A percentile compares a stretch with the other conserved stretches of the same genome.
phyloP scores from a whole-genome alignment of 371 early-diverging fungal species.

The Mucor lusitanicus region DNA sequence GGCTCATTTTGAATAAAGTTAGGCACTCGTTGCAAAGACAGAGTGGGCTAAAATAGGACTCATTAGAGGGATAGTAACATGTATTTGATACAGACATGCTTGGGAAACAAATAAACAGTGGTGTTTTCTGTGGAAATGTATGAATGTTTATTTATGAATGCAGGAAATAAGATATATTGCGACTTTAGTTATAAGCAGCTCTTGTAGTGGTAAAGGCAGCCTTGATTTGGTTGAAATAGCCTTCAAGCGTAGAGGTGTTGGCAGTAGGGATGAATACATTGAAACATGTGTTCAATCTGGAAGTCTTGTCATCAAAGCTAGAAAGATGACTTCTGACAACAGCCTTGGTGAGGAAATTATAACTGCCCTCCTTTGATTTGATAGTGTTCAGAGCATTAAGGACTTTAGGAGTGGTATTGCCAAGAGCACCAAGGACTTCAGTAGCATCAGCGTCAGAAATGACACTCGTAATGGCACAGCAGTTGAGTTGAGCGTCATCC shows the following conservation, averaged over 20 bases:
- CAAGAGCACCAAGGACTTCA: neutral
- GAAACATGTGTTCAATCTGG: conserved; percentile 2
- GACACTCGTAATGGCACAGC: conserved; percentile 5
- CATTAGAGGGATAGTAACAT: no score
- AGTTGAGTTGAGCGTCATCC: neutral
- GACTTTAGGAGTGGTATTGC: neutral
- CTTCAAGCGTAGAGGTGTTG: neutral
- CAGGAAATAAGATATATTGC: neutral
- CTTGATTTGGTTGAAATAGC: neutral
- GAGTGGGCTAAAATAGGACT: no score
- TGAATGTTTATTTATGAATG: neutral
- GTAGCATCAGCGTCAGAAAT: conserved; percentile 7
- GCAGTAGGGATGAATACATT: neutral
- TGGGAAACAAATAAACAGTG: neutral
- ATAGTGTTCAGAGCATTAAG: neutral
- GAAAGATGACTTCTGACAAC: neutral
- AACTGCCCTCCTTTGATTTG: neutral
- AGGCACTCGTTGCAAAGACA: no score
- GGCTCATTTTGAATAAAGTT: no score
- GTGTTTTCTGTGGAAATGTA: neutral
- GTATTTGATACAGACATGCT: no score
- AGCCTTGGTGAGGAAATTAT: neutral
- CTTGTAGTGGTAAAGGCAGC: neutral
- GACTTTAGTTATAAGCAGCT: neutral
- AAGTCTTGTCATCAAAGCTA: neutral